Base-by-base conservation (phyloP, 1,284 basidiomycete genomes). In the Gomphus bonarii region DNA sequence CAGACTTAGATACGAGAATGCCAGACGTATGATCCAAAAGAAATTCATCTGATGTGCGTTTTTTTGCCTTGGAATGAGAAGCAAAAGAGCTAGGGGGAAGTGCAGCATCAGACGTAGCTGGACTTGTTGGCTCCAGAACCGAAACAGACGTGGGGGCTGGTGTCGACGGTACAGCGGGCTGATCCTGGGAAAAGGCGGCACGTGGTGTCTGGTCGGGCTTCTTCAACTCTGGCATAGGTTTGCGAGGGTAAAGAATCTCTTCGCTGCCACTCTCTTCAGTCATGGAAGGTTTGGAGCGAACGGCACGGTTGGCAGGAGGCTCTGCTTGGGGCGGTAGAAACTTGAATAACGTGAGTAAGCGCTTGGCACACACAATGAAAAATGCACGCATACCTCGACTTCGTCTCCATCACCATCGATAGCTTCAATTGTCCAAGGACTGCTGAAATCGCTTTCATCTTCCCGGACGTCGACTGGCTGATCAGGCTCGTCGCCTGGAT, bases 371-470 rank as follows among this genome's bases (percentile, higher is more conserved):
- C 55, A 57, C n/a, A 57, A 58, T 36, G 62, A 59, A 51, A 58
- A 59, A 35, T n/a, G 58, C 38, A 47, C 50, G 68, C 73, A 28
- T 69, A 84, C 84, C 73, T 86, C 79, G 62, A 74, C 73, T 55
- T 85, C 85, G 55, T 85, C 85, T 42, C 72, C 69, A 66, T 90
- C 88, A 44, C 84, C 85, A 69, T 91, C 88, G 57, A 89, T 72
- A 7, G 88, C 88, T 64, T 91, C 88, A 61, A 91, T 89, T 11
- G 88, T 90, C 88, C 88, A 91, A 8, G 88, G 88, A 65, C 86
- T 90, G 64, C 87, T 86, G 3, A 83, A 79, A 55, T 66, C 62
- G 46, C 71, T 68, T 48, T 72, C 69, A 56, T 72, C 68, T 55
- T 68, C 64, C 28, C 72, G 70, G 36, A 75, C 76, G 59, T 74